These are phyloP conservation scores for Rhizopus delemar DNA, from an alignment of 371 early-diverging fungal genomes.

Conservation along the genomic window DNA sequence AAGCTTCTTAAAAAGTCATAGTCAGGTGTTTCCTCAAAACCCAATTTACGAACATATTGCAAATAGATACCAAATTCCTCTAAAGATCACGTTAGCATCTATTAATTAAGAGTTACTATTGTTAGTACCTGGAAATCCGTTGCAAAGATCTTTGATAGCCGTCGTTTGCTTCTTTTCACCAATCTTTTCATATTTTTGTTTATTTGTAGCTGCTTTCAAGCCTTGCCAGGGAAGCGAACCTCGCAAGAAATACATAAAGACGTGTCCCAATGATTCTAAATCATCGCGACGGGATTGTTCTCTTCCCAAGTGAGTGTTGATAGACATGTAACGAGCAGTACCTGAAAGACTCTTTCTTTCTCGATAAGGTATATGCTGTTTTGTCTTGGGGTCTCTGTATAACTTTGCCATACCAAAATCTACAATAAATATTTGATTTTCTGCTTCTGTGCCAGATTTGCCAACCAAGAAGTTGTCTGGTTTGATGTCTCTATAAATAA, in stretches of 20 bases:
- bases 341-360: conserved; percentile 84
- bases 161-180: conserved; percentile 84
- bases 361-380: conserved; percentile 80
- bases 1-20: conserved; percentile 83
- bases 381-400: conserved; percentile 79
- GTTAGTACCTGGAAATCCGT: conserved; percentile 60
- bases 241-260: conserved; percentile 87
- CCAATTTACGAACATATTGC: conserved; percentile 79
- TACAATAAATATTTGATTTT: conserved; percentile 63
- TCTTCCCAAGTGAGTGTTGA: conserved; percentile 85
- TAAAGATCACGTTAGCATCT: neutral
- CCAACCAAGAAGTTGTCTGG: conserved; percentile 97
- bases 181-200: conserved; percentile 91
- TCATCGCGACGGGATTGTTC: conserved; percentile 91
- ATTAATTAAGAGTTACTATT: neutral
- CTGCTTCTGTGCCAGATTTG: conserved; percentile 54
- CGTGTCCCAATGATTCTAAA: conserved; percentile 88
- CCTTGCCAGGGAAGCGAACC: conserved; percentile 93
- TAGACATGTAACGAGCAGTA: conserved; percentile 90
- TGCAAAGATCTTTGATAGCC: conserved; percentile 76
- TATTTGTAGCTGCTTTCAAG: conserved; percentile 84
- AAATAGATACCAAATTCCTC: conserved; percentile 84
- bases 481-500: conserved; percentile 98
- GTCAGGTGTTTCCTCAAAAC: conserved; percentile 32
- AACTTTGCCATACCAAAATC: conserved; percentile 93